These are phyloP conservation scores for Podospora comata DNA, from an alignment of 495 filamentous ascomycete species.

Conservation along the genomic window DNA sequence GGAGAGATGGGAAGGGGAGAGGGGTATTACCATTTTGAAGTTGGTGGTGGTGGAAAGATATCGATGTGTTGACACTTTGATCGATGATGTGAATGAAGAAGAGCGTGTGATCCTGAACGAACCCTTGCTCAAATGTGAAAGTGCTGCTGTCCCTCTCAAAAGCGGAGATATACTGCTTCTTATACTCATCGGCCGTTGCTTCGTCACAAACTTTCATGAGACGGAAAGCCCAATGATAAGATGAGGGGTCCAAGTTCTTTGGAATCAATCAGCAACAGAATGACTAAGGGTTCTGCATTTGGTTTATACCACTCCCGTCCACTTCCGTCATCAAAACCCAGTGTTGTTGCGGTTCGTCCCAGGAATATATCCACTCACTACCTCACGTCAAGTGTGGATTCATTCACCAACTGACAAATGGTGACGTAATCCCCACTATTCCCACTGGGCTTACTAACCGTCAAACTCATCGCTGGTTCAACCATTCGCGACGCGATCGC, in stretches of 20 bases:
- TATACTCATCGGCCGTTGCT: neutral
- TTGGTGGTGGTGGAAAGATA: slow-evolving; percentile 7
- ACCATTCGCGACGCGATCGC: neutral
- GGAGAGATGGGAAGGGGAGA: neutral
- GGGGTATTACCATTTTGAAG: neutral
- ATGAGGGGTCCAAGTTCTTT: neutral
- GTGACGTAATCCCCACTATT: slow-evolving; percentile 18
- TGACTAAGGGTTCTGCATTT: slow-evolving; percentile 2
- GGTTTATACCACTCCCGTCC: neutral
- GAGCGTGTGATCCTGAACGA: neutral
- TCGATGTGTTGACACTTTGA: slow-evolving; percentile 2
- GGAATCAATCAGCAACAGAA: neutral
- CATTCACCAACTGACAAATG: slow-evolving; percentile 15
- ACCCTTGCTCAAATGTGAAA: neutral
- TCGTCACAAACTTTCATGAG: neutral
- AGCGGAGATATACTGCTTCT: slow-evolving; percentile 5
- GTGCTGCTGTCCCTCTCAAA: neutral
- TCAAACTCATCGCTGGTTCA: neutral
- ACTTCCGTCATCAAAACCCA: neutral
- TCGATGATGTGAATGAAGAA: neutral
- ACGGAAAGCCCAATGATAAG: neutral
- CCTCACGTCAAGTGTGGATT: slow-evolving; percentile 1
- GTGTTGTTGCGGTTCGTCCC: neutral
- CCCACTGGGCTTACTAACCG: neutral
- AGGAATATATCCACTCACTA: neutral